phyloP scores from a whole-genome alignment of 371 early-diverging fungal genomes.

The Encephalitozoon romaleae region DNA sequence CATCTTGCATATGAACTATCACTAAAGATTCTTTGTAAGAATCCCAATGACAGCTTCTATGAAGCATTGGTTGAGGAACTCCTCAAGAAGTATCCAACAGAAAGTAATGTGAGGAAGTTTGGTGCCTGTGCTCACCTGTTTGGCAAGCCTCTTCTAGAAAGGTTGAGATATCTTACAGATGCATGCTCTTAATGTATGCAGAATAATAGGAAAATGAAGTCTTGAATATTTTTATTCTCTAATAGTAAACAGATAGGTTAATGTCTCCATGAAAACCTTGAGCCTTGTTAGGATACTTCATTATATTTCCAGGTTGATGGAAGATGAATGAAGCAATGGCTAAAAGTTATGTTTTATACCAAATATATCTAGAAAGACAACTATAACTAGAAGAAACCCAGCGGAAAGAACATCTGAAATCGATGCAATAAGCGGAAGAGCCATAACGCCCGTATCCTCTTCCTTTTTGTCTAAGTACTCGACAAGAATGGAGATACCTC shows the following conservation, averaged over 20 bases:
- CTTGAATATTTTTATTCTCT: no score
- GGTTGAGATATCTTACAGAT: not conserved
- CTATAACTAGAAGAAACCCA: constrained; percentile 6
- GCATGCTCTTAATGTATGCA: not conserved
- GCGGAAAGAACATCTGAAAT: constrained; percentile 35
- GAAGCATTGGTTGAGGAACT: not conserved
- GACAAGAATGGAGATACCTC: constrained; percentile 18
- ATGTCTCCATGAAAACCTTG: no score
- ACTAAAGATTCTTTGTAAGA: not conserved
- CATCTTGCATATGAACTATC: constrained; percentile 13
- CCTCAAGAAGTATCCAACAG: constrained; percentile 11
- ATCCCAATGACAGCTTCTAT: constrained; percentile 12
- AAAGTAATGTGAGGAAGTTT: not conserved
- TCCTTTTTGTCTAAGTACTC: not conserved
- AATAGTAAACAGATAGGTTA: no score
- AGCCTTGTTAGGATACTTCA: no score
- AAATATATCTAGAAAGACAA: not conserved
- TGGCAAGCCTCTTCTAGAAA: not conserved
- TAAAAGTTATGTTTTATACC: not conserved
- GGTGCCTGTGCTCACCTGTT: not conserved
- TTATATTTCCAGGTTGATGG: no score
- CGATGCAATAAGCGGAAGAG: constrained; percentile 48
- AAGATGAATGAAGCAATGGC: not conserved
- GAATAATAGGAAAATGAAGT: no score
- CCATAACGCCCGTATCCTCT: constrained; percentile 26